A percentile compares a stretch with the other conserved stretches of the same genome.
phyloP scores from a whole-genome alignment of 1,284 basidiomycete species.

The Grifola frondosa region DNA sequence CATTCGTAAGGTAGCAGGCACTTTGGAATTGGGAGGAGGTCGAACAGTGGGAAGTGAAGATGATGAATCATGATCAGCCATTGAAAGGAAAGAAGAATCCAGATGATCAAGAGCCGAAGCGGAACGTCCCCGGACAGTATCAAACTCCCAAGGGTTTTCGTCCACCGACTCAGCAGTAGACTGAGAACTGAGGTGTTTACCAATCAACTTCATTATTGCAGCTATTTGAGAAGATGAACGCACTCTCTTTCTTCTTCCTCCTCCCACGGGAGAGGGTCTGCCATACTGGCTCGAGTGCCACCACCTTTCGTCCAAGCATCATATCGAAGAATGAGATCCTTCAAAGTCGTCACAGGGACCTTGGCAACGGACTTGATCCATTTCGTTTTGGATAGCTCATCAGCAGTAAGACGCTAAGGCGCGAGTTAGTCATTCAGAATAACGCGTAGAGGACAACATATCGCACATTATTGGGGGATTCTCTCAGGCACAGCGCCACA shows the following conservation, averaged over 20 bases:
- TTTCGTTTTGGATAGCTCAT: slow-evolving; percentile 87
- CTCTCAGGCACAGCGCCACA: slow-evolving; percentile 81
- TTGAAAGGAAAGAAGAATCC: no score
- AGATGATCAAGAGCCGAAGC: slow-evolving; percentile 19
- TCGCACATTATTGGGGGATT: slow-evolving; percentile 77
- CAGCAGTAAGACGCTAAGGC: slow-evolving; percentile 78
- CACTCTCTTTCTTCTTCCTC: slow-evolving; percentile 58
- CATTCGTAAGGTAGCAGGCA: slow-evolving; percentile 70
- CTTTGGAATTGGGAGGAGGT: slow-evolving; percentile 40
- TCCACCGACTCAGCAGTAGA: slow-evolving; percentile 33
- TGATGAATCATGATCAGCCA: slow-evolving; percentile 22
- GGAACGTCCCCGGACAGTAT: slow-evolving; percentile 57
- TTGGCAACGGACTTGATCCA: slow-evolving; percentile 88
- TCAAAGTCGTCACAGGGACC: slow-evolving; percentile 69
- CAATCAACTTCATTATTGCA: neutral
- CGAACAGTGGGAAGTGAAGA: slow-evolving; percentile 48
- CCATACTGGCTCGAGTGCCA: slow-evolving; percentile 79
- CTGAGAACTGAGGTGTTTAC: slow-evolving; percentile 10
- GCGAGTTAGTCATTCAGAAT: slow-evolving; percentile 11
- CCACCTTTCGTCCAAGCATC: slow-evolving; percentile 78
- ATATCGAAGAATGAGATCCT: slow-evolving; percentile 81
- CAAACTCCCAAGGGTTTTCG: slow-evolving; percentile 74
- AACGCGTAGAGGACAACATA: slow-evolving; percentile 1
- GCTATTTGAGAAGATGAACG: slow-evolving; percentile 16
- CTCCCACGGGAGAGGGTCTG: slow-evolving; percentile 72